phyloP scores from a whole-genome alignment of 108 stramenopile species.

The Skeletonema potamos region DNA sequence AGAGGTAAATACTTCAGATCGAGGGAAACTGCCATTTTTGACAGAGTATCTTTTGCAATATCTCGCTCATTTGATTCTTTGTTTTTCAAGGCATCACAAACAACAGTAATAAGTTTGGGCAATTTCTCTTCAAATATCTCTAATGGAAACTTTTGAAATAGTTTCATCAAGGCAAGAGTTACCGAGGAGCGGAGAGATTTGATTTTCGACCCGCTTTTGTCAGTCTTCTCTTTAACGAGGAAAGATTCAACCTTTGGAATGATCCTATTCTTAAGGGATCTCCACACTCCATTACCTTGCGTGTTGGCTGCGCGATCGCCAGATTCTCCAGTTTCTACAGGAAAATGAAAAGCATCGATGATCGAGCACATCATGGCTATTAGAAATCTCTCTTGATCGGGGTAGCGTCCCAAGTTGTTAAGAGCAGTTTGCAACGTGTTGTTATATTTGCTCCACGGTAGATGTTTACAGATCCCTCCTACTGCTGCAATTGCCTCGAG shows the following conservation, averaged over 20 bases:
- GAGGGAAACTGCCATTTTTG: slow-evolving; percentile 76
- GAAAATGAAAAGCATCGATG: slow-evolving; percentile 86
- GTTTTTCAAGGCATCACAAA: slow-evolving; percentile 84
- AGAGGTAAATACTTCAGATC: slow-evolving; percentile 80
- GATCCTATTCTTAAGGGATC: slow-evolving; percentile 65
- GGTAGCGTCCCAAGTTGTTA: slow-evolving; percentile 67
- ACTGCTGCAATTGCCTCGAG: slow-evolving; percentile 78
- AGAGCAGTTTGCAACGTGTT: slow-evolving; percentile 64
- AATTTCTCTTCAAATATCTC: slow-evolving; percentile 71
- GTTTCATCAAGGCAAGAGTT: slow-evolving; percentile 88
- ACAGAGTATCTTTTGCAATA: slow-evolving; percentile 79
- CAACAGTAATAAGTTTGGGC: slow-evolving; percentile 74
- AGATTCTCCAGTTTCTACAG: slow-evolving; percentile 45
- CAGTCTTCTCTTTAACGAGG: slow-evolving; percentile 74
- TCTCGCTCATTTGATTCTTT: slow-evolving; percentile 87
- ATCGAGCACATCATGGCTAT: slow-evolving; percentile 77
- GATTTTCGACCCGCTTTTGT: slow-evolving; percentile 61
- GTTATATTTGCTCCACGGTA: slow-evolving; percentile 89
- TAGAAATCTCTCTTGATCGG: slow-evolving; percentile 75
- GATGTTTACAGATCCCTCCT: slow-evolving; percentile 67
- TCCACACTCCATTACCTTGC: slow-evolving; percentile 62
- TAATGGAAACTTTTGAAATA: slow-evolving; percentile 86
- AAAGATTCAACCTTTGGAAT: slow-evolving; percentile 82
- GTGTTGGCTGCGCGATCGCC: slow-evolving; percentile 6
- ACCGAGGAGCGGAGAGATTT: slow-evolving; percentile 83